Conservation (phyloP, 768 basidiomycete species). For the Trametes elegans region DNA sequence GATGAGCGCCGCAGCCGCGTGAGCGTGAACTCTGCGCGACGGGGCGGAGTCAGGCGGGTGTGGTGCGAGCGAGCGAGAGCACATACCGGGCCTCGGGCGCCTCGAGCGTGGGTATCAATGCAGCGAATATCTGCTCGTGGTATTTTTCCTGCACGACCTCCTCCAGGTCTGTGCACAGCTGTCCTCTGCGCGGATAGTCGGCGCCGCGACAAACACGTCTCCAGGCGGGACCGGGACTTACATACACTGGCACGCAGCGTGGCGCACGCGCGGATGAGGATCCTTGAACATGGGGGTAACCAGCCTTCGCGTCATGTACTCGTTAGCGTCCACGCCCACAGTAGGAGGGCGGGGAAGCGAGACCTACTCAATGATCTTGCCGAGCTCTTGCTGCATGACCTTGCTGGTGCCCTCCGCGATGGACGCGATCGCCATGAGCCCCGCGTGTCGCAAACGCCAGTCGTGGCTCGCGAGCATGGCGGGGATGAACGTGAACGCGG, state of each 20-base stretch:
- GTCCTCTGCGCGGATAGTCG: conserved; percentile 51
- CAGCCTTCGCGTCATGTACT: conserved; percentile 42
- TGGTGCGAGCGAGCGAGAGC: background rate
- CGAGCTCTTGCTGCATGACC: conserved; percentile 79
- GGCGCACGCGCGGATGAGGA: conserved; percentile 68
- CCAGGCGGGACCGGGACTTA: conserved; percentile 36
- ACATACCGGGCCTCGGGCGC: conserved; percentile 70
- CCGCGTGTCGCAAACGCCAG: conserved; percentile 85
- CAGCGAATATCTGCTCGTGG: conserved; percentile 65
- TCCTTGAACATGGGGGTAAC: conserved; percentile 79
- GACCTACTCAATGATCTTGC: conserved; percentile 76
- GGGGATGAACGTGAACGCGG: conserved; percentile 80
- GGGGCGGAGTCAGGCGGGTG: background rate
- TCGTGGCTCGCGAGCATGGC: conserved; percentile 79
- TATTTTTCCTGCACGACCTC: conserved; percentile 75
- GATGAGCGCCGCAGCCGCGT: conserved; percentile 84
- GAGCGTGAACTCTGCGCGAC: conserved; percentile 81
- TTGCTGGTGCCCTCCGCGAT: conserved; percentile 83
- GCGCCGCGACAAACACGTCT: background rate
- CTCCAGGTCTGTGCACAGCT: conserved; percentile 88
- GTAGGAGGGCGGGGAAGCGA: background rate
- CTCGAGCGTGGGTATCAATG: conserved; percentile 69
- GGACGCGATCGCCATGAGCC: conserved; percentile 82
- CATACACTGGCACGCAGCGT: conserved; percentile 85
- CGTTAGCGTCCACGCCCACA: conserved; percentile 4